A percentile compares a stretch with the other conserved stretches of the same genome.
Conservation (phyloP, 306 rosid species). For the Acacia acuminata region DNA sequence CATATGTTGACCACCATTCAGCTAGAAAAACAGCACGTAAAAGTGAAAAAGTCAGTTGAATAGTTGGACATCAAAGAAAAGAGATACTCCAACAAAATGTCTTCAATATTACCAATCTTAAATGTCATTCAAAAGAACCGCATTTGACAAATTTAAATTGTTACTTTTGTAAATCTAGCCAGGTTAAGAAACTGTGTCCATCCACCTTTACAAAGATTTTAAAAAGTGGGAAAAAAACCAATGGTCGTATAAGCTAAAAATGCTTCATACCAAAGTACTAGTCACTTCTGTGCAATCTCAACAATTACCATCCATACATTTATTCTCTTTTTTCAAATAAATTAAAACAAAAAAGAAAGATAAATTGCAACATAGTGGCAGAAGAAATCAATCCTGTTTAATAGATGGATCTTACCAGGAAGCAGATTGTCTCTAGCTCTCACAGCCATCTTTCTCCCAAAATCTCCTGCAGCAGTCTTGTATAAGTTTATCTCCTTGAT, state of each 20-base stretch:
- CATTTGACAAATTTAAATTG: constrained; percentile 13
- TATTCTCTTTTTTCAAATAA: not conserved
- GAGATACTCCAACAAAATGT: constrained; percentile 9
- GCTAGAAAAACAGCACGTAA: constrained; percentile 49
- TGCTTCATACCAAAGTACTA: not conserved
- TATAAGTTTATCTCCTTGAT: constrained; percentile 76
- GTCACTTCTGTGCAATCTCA: constrained; percentile 12
- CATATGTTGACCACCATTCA: constrained; percentile 98
- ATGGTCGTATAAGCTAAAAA: not conserved
- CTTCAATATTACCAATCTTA: constrained; percentile 5
- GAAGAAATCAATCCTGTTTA: constrained; percentile 31
- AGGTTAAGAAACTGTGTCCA: constrained; percentile 5
- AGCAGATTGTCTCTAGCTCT: constrained; percentile 84
- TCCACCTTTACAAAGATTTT: constrained; percentile 7
- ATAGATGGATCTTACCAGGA: constrained; percentile 67
- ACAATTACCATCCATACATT: not conserved
- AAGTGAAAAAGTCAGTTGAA: constrained; percentile 23
- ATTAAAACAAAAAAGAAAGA: not conserved
- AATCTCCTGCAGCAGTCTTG: constrained; percentile 78
- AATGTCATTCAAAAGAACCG: constrained; percentile 9
- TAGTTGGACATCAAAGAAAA: constrained; percentile 8
- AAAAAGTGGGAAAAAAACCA: not conserved
- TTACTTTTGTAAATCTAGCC: constrained; percentile 8
- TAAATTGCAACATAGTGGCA: constrained; percentile 24
- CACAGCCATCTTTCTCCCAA: constrained; percentile 89